phyloP scores from a whole-genome alignment of 352 stramenopile genomes.

The Pythium oligandrum region DNA sequence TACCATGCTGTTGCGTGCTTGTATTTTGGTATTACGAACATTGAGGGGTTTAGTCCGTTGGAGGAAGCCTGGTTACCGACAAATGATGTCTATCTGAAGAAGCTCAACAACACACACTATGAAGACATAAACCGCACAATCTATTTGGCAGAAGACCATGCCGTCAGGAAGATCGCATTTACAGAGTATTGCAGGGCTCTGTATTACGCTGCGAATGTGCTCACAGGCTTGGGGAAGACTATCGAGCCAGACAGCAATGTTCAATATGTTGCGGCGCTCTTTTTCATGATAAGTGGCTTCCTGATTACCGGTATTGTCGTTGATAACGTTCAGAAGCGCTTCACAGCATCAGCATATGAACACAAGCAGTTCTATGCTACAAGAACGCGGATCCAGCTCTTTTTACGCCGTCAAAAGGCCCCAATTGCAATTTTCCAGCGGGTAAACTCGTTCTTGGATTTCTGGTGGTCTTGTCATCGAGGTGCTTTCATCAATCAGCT shows the following conservation, averaged over 20 bases:
- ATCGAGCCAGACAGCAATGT: constrained; percentile 30
- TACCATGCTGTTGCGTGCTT: constrained; percentile 49
- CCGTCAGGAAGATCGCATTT: constrained; percentile 16
- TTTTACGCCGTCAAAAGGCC: constrained; percentile 36
- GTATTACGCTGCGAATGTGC: constrained; percentile 31
- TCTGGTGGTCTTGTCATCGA: constrained; percentile 42
- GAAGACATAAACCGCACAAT: background rate
- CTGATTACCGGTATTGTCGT: constrained; percentile 44
- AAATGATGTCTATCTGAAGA: constrained; percentile 18
- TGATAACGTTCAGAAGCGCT: constrained; percentile 46
- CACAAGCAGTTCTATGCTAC: constrained; percentile 43
- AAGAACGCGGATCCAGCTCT: constrained; percentile 37
- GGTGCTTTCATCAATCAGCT: constrained; percentile 35
- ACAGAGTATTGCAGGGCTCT: constrained; percentile 30
- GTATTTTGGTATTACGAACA: constrained; percentile 31
- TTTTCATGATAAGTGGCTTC: constrained; percentile 49
- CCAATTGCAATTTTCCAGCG: constrained; percentile 35
- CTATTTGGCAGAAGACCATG: constrained; percentile 3
- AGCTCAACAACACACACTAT: constrained; percentile 19
- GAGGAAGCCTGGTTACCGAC: constrained; percentile 31
- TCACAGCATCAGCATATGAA: constrained; percentile 42
- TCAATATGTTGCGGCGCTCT: constrained; percentile 36
- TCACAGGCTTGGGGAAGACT: constrained; percentile 28
- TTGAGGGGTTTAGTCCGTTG: constrained; percentile 24
- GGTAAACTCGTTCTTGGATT: constrained; percentile 41